Conservation (phyloP, 805 yeast genomes). For the Saturnispora zaruensis region DNA sequence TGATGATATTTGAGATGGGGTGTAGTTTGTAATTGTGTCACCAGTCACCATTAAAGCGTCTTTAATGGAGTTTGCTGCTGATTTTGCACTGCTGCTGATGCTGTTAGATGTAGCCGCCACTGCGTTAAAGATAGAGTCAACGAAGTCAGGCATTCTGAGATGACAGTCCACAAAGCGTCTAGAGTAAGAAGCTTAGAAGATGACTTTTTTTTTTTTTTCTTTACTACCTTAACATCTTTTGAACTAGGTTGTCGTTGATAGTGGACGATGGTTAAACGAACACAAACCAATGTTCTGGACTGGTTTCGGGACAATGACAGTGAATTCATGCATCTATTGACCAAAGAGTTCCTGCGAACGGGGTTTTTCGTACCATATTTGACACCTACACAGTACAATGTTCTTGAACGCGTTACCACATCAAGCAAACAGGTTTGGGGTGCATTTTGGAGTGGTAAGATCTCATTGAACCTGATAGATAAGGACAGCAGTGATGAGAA, state of each 20-base stretch:
- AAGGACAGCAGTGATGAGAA: conserved; percentile 19
- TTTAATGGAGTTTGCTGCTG: background rate
- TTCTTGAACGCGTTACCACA: conserved; percentile 39
- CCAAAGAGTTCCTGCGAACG: conserved; percentile 30
- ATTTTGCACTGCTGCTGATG: background rate
- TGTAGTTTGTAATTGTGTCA: background rate
- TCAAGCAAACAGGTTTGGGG: conserved; percentile 32
- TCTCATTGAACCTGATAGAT: conserved; percentile 16
- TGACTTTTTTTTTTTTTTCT: background rate
- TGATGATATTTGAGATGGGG: background rate
- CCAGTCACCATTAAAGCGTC: background rate
- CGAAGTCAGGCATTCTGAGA: conserved; percentile 17
- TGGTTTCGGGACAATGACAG: conserved; percentile 14
- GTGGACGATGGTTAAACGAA: conserved; percentile 2
- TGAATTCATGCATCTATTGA: conserved; percentile 22
- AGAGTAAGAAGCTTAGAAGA: background rate
- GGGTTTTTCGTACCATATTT: conserved; percentile 41
- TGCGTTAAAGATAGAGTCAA: conserved; percentile 14
- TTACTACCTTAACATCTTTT: background rate
- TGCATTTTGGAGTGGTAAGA: conserved; percentile 35
- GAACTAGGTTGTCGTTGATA: background rate
- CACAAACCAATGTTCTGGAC: conserved; percentile 6
- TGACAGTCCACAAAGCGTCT: background rate
- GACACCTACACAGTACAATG: conserved; percentile 47
- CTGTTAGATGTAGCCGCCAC: background rate